phyloP scores from a whole-genome alignment of 148 eudicot genomes.

The Amaranthus palmeri region DNA sequence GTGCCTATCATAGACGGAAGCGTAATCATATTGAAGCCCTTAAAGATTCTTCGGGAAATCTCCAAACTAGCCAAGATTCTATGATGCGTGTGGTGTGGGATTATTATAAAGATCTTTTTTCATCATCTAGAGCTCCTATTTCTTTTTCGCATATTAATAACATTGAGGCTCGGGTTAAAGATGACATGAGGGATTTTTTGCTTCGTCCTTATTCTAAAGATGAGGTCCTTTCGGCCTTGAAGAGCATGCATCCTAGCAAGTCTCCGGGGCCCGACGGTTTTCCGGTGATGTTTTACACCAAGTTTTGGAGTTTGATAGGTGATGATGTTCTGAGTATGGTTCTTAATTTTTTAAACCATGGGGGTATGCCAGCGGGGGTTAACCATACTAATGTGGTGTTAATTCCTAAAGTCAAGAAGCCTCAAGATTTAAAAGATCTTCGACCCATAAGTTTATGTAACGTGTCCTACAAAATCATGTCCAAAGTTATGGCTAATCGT shows the following conservation, averaged over 20 bases:
- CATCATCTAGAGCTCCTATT: too few species aligned
- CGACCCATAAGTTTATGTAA: not conserved
- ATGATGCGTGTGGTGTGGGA: too few species aligned
- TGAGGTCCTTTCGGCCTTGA: not conserved
- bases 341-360: not conserved
- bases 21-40: too few species aligned
- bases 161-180: too few species aligned
- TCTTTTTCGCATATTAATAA: too few species aligned
- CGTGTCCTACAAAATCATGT: too few species aligned
- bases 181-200: too few species aligned
- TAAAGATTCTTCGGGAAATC: too few species aligned
- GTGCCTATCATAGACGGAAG: too few species aligned
- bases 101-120: too few species aligned
- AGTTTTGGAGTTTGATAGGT: not conserved
- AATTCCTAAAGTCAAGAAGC: not conserved
- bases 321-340: not conserved
- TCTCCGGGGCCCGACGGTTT: not conserved
- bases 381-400: not conserved
- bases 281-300: not conserved
- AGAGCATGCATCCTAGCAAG: not conserved
- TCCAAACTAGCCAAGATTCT: too few species aligned
- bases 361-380: not conserved
- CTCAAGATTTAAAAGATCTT: not conserved
- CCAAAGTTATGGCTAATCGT: too few species aligned
- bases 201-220: not conserved